phyloP scores from a whole-genome alignment of 78 protist species.

The Polysphondylium violaceum region DNA sequence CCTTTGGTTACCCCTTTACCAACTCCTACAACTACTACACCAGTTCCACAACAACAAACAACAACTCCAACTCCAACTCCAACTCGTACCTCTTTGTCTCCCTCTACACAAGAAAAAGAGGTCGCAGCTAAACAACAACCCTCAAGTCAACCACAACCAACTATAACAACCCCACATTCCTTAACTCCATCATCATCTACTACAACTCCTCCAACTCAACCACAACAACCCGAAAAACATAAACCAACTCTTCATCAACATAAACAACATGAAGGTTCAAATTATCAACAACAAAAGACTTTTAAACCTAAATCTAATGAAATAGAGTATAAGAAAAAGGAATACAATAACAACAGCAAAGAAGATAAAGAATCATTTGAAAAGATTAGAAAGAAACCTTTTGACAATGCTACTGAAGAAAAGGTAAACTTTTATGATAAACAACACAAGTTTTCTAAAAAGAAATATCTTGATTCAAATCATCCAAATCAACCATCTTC shows the following conservation, averaged over 20 bases:
- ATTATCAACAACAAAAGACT: background rate
- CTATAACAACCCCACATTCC: background rate
- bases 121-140: background rate
- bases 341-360: background rate
- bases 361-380: background rate
- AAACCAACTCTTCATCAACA: conserved; percentile 5
- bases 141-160: background rate
- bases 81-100: background rate
- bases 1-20: background rate
- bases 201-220: background rate
- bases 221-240: background rate
- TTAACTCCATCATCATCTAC: background rate
- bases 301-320: background rate
- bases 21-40: background rate
- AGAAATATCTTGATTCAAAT: too few relatives aligned
- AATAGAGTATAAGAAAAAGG: background rate
- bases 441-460: too few relatives aligned
- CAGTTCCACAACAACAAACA: background rate
- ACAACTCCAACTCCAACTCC: background rate
- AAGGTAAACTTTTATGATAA: too few relatives aligned
- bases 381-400: background rate
- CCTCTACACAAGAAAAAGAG: background rate
- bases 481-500: background rate
- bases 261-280: background rate
- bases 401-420: background rate